phyloP scores from a whole-genome alignment of 148 eudicot species.

The Rhododendron williamsianum region DNA sequence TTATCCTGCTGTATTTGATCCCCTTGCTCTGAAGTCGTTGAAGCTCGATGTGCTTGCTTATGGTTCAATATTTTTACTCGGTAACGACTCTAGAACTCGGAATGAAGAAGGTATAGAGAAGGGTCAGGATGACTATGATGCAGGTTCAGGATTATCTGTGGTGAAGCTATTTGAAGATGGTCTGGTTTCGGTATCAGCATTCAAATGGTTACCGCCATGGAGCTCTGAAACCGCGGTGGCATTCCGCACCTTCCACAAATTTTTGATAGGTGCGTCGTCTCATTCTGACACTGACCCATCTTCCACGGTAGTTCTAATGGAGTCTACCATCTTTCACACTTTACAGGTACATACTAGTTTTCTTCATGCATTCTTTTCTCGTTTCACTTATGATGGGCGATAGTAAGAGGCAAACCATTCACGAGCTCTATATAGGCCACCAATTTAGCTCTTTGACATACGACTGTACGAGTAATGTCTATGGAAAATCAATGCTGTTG shows the following conservation, averaged over 20 bases:
- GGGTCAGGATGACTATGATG: conserved; percentile 4
- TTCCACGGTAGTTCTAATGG: conserved; percentile 35
- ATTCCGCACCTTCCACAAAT: conserved; percentile 70
- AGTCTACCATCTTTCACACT: conserved; percentile 58
- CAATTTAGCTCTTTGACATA: neutral
- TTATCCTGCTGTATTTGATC: conserved; percentile 79
- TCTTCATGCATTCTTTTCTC: neutral
- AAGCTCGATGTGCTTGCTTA: conserved; percentile 79
- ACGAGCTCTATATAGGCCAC: neutral
- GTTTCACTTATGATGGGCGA: neutral
- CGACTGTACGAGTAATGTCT: neutral
- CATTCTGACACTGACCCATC: conserved; percentile 48
- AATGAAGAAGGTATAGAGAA: conserved; percentile 20
- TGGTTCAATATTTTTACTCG: conserved; percentile 40
- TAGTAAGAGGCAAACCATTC: neutral
- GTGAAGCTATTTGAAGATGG: conserved; percentile 61
- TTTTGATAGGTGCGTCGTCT: conserved; percentile 62
- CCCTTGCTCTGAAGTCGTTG: conserved; percentile 76
- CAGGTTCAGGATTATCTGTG: conserved; percentile 19
- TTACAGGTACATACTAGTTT: conserved; percentile 48
- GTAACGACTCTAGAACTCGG: conserved; percentile 11
- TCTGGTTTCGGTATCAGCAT: conserved; percentile 61
- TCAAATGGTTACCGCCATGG: conserved; percentile 96
- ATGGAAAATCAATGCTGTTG: neutral
- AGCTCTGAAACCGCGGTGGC: conserved; percentile 89